Evolutionary conservation across 495 filamentous ascomycete genomes (phyloP), one percentile per base, ranked within the genome.

Genomic region (Oleoguttula mirabilis): DNA sequence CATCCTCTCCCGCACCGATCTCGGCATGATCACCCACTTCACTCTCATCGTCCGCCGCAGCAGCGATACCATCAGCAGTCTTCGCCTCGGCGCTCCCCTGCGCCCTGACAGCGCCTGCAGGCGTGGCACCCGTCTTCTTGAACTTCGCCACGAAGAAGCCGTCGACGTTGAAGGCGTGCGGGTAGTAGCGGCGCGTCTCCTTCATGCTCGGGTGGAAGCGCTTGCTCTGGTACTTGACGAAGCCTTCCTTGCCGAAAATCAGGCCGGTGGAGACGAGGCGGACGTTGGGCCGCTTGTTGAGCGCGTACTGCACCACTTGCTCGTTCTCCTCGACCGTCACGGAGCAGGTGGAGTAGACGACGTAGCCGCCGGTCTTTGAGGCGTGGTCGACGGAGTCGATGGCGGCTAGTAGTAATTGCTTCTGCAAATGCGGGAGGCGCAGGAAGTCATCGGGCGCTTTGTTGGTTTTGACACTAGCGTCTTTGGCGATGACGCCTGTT

Each of bases 101-200:
- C 15, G 64, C 55, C 45, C 73, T 68, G 10, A 68, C 68, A 27
- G 70, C 71, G 16, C 54, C 52, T 22, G 65, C 62, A 0, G 80
- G 76, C 10, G 79, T 82, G 0, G 81, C 82, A 10, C 75, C 90
- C 21, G 72, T 74, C 74, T 98, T 98, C 66, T 92, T 88, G 58
- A 98, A 79, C 64, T 96, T 98, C 55, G 84, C 81, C 3, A 96
- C 90, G 59, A 92, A 98, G 77, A 98, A 98, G 40, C 90, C 90
- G 51, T 98, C 90, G 20, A 98, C 83, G 66, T 98, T 98, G 68
- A 88, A 88, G 32, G 83, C 71, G 52, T 96, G 88, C 0, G 88
- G 88, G 63, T 95, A 96, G 63, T 84, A 98, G 39, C 92, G 71
- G 38, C 84, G 72, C 12, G 88, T 88, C 52, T 86, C 65, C 52